Percentiles rank a stretch among this genome's conserved stretches.
These are phyloP conservation scores for Ophiocordyceps australis DNA, from an alignment of 2,329 filamentous ascomycete genomes.

Conservation along the genomic window DNA sequence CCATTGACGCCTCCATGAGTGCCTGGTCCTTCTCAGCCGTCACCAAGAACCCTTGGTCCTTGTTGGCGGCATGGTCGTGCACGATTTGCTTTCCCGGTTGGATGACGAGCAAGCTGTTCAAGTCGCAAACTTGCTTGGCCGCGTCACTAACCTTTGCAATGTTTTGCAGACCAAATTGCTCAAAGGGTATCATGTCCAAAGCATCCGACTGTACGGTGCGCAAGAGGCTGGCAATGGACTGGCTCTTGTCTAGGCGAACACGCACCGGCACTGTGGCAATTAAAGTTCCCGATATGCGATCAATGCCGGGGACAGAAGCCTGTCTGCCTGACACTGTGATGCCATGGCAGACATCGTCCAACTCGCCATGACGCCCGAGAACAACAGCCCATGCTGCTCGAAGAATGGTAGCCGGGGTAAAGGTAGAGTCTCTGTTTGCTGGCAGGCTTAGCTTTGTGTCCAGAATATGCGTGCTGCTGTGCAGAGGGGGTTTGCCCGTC, in stretches of 20 bases:
- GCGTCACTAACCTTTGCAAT: conserved; percentile 5
- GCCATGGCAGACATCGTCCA: conserved; percentile 9
- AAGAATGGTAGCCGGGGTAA: conserved; percentile 6
- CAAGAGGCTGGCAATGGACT: conserved; percentile 5
- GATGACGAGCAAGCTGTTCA: conserved; percentile 10
- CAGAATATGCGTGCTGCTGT: background rate
- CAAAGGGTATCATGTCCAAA: conserved; percentile 3
- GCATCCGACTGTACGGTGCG: conserved; percentile 2
- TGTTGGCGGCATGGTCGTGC: background rate
- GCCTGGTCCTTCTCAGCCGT: background rate
- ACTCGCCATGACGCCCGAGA: conserved; percentile 5
- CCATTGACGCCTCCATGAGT: background rate
- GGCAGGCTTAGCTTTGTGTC: background rate
- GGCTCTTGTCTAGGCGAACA: conserved; percentile 2
- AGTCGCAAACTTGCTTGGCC: conserved; percentile 6
- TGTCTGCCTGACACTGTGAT: conserved; percentile 10
- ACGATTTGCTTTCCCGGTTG: conserved; percentile 4
- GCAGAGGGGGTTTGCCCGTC: background rate
- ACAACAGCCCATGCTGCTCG: conserved; percentile 9
- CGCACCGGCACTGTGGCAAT: conserved; percentile 12
- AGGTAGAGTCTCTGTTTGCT: background rate
- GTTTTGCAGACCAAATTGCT: conserved; percentile 7
- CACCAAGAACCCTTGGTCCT: conserved; percentile 1
- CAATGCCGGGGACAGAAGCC: conserved; percentile 8
- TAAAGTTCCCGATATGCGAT: conserved; percentile 10